Base-by-base conservation (phyloP, 2,329 filamentous ascomycete species). In the Plenodomus lindquistii region DNA sequence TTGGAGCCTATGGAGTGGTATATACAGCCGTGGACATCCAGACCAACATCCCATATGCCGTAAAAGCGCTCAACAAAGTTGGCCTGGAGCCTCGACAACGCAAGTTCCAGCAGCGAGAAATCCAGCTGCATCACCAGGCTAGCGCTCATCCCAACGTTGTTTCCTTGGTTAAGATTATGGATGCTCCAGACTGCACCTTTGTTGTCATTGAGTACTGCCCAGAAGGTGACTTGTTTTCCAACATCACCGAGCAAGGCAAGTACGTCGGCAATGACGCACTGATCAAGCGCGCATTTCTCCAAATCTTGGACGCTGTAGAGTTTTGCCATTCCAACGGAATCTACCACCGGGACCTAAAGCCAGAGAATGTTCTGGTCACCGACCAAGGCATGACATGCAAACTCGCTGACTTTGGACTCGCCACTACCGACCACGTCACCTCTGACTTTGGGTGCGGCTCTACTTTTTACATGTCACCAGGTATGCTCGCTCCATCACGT, bases 401-500 rank as follows among this genome's bases (percentile, higher is more conserved):
- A 78, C 83, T 99, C 59, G 94, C 93, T 59, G 94, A 99, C 75
- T 99, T 99, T 81, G 94, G 94, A 70, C 84, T 99, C 46, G 94
- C 94, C 50, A 97, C 91, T 19, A 86, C 85, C 49, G 89, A 93
- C 59, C 81, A 85, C 59, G 81, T 87, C 60, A 96, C 93, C 57
- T 88, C 91, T 63, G 94, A 99, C 73, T 97, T 96, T 75, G 94
- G 94, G 67, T 99, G 94, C 73, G 94, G 94, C 56, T 97, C 94
- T 24, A 97, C 93, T 13, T 97, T 97, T 69, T 99, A 99, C 78
- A 99, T 97, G 94, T 96, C 91, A 69, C 94, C 94, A 84, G 93
- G 93, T 97, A 88, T 73, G 84, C 78, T 57, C 59, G 62, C 65
- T 66, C 11, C 15, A 55, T 37, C 9, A 31, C 29, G 18, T 22